Base-by-base conservation (phyloP, 1,284 basidiomycete genomes). In the Melampsora americana region DNA sequence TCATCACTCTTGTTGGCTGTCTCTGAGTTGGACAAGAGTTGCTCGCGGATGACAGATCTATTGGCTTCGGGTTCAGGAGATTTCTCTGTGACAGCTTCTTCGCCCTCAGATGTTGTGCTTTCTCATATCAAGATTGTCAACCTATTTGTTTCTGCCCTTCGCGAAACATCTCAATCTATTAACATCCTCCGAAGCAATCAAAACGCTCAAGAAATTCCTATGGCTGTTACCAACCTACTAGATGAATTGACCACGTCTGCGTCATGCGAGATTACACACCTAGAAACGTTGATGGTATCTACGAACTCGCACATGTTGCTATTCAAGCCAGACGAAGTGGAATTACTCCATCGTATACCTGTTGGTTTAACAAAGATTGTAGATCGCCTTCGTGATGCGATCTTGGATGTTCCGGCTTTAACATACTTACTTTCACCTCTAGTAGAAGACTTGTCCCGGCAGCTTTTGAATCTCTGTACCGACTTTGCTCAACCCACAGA, bases 41-140 rank as follows among this genome's bases (percentile, higher is more conserved):
- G 62, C n/a, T 26, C 11, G 18, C 61, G 70, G 12, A 73, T 73
- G 61, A 30, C 46, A 35, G 64, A 65, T 61, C 59, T 73, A 18
- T 48, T 73, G 39, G 39, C 28, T 23, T 56, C 53, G 0, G n/a
- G 7, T 56, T n/a, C 53, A n/a, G 16, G 28, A n/a, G 18, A 28
- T 56, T 28, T 56, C n/a, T n/a, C 28, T 16, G 53, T 28, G 20
- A n/a, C 53, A 28, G 9, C 53, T 23, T 23, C n/a, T 28, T 1
- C 53, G 28, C 53, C n/a, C n/a, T 28, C 53, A 23, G 28, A 56
- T 56, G 14, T 56, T 28, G 20, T 56, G 9, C n/a, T 56, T n/a
- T 23, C 28, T 6, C 28, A 56, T 56, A 28, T 56, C 53, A 56
- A 56, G 53, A 4, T 56, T 28, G 28, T 56, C 53, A 56, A 56